phyloP scores from a whole-genome alignment of 2,329 filamentous ascomycete species.

The Colletotrichum sp. region DNA sequence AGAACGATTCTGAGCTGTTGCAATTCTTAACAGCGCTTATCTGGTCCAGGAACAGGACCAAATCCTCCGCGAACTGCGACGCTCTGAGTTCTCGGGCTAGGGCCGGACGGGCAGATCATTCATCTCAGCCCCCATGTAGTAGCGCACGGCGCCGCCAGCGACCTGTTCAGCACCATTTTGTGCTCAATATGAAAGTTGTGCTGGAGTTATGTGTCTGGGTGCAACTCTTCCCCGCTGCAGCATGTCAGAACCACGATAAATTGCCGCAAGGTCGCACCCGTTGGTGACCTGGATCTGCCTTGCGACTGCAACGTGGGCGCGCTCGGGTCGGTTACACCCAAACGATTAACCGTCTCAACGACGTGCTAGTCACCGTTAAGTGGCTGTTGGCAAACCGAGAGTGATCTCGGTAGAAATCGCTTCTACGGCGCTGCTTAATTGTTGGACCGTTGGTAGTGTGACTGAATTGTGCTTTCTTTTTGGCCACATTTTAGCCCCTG shows the following conservation, averaged over 20 bases:
- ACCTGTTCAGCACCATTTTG: not conserved
- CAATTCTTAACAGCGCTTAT: not conserved
- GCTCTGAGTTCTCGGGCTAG: conserved; percentile 12
- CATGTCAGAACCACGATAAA: not conserved
- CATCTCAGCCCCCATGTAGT: not conserved
- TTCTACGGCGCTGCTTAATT: not conserved
- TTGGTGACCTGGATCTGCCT: not conserved
- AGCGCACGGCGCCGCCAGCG: not conserved
- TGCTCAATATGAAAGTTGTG: not conserved
- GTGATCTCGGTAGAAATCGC: not conserved
- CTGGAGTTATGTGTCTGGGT: not conserved
- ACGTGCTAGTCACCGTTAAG: not conserved
- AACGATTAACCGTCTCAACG: not conserved
- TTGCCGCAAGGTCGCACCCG: not conserved
- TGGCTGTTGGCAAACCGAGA: not conserved
- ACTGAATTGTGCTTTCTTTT: not conserved
- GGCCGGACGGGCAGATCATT: conserved; percentile 1
- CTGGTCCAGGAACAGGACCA: not conserved
- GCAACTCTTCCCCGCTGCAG: not conserved
- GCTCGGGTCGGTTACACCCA: not conserved
- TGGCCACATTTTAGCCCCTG: not conserved
- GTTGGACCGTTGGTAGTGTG: not conserved
- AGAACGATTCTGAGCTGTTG: not conserved
- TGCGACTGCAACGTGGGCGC: not conserved
- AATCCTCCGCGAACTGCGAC: not conserved